These are phyloP conservation scores for Leishmania turanica DNA, from an alignment of 208 protist species.

Conservation along the genomic window DNA sequence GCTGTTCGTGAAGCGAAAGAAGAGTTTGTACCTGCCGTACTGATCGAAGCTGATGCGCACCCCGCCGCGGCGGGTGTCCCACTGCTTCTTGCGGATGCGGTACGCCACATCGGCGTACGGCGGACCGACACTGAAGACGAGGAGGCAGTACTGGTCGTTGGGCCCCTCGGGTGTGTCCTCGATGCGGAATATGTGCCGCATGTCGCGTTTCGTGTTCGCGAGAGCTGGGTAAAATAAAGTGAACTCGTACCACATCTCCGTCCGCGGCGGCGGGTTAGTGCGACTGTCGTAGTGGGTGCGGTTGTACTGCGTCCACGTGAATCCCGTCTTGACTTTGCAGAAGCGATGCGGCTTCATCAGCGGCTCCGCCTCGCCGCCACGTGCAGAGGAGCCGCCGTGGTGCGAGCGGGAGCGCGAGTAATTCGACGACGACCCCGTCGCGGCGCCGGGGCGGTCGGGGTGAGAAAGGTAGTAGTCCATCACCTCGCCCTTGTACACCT, in stretches of 20 bases:
- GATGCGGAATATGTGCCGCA: slow-evolving; percentile 92
- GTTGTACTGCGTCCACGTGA: slow-evolving; percentile 99
- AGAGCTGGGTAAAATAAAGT: slow-evolving; percentile 99
- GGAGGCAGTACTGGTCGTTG: slow-evolving; percentile 88
- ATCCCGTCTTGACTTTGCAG: slow-evolving; percentile 98
- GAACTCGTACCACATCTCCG: slow-evolving; percentile 99
- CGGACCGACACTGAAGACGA: slow-evolving; percentile 96
- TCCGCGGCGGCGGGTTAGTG: slow-evolving; percentile 99
- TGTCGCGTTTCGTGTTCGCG: slow-evolving; percentile 92
- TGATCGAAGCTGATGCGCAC: slow-evolving; percentile 96
- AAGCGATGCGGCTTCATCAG: slow-evolving; percentile 98
- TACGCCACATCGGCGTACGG: slow-evolving; percentile 99
- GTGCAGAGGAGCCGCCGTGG: slow-evolving; percentile 6
- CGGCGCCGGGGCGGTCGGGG: slow-evolving; percentile 5
- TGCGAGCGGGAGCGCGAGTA: slow-evolving; percentile 13
- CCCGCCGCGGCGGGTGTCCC: slow-evolving; percentile 94
- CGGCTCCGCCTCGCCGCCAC: slow-evolving; percentile 15
- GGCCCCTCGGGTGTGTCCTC: slow-evolving; percentile 71
- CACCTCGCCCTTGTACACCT: slow-evolving; percentile 86
- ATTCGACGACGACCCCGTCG: background rate
- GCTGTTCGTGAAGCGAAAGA: slow-evolving; percentile 88
- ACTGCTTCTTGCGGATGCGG: slow-evolving; percentile 96
- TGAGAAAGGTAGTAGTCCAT: slow-evolving; percentile 80
- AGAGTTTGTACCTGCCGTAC: slow-evolving; percentile 76
- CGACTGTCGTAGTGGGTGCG: slow-evolving; percentile 97